Conservation (phyloP, 2,329 filamentous ascomycete genomes). For the Calonectria naviculata region DNA sequence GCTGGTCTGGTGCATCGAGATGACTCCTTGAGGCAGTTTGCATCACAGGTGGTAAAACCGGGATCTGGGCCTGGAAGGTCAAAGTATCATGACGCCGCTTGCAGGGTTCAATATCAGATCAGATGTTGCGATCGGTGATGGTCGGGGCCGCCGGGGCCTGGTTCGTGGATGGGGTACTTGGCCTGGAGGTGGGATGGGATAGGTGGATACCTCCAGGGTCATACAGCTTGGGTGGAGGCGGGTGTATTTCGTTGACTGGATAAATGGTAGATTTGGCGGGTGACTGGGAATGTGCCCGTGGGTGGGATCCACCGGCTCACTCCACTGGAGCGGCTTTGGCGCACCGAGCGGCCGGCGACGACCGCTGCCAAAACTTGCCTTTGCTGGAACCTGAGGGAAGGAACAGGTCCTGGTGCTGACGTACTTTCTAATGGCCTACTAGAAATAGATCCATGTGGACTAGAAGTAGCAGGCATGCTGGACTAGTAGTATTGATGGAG, state of each 20-base stretch:
- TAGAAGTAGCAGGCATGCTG: neutral
- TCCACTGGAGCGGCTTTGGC: conserved; percentile 20
- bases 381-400: neutral
- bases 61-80: conserved; percentile 27
- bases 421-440: neutral
- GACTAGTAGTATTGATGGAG: neutral
- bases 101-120: conserved; percentile 37
- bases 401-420: neutral
- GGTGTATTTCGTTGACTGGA: conserved; percentile 26
- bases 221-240: neutral
- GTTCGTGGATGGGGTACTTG: conserved; percentile 4
- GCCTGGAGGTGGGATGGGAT: neutral
- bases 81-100: conserved; percentile 41
- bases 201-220: conserved; percentile 1
- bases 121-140: conserved; percentile 23
- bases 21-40: conserved; percentile 12
- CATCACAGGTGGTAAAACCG: conserved; percentile 25
- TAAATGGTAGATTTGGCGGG: conserved; percentile 26
- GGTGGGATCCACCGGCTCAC: conserved; percentile 32
- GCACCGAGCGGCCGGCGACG: conserved; percentile 31
- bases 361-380: conserved; percentile 18
- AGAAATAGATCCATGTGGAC: neutral
- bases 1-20: conserved; percentile 2
- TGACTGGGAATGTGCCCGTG: conserved; percentile 32
- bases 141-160: conserved; percentile 1